These are phyloP conservation scores for Triticum monococcum DNA, from an alignment of 176 grass and related monocot genomes.

Conservation along the genomic window DNA sequence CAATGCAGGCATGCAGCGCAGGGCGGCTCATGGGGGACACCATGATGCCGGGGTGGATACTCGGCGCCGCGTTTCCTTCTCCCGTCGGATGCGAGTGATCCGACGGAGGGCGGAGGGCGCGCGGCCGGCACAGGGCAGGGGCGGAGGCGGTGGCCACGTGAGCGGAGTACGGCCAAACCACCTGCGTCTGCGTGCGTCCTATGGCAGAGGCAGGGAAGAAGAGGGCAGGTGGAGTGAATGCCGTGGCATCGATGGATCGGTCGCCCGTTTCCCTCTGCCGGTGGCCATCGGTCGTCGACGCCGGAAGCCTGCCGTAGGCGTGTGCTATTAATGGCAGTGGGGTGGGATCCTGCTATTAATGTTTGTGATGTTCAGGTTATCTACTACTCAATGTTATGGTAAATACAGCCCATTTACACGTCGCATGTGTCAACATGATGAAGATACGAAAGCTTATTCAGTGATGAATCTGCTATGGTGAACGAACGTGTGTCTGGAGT, in stretches of 20 bases:
- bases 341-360: neutral
- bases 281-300: neutral
- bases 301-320: neutral
- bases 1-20: neutral
- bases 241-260: neutral
- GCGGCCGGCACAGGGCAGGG: neutral
- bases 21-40: constrained; percentile 19
- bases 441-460: no score
- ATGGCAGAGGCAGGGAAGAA: neutral
- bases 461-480: no score
- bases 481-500: no score
- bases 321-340: neutral
- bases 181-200: neutral
- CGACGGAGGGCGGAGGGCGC: neutral
- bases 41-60: neutral
- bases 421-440: no score
- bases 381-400: no score
- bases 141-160: neutral
- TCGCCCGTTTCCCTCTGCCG: neutral
- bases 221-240: constrained; percentile 6
- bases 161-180: neutral
- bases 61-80: neutral
- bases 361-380: no score
- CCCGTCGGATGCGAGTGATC: neutral
- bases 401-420: no score